Conservation (phyloP, 176 grass and related monocot species). For the Avena eriantha region DNA sequence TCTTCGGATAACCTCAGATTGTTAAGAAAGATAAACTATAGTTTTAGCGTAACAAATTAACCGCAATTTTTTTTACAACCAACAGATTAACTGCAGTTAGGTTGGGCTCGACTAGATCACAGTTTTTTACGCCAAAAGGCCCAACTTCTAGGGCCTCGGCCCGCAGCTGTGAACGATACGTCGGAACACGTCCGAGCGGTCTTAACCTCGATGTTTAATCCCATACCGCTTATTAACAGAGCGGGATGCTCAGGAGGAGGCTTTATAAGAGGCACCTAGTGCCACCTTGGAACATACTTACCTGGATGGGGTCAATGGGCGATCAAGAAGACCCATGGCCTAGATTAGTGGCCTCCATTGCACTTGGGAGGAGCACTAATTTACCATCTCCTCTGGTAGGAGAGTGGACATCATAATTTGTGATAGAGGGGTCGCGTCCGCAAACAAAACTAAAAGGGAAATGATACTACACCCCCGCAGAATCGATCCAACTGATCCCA, state of each 20-base stretch:
- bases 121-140: neutral
- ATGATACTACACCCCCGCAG: too few relatives aligned
- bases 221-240: neutral
- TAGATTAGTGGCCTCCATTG: neutral
- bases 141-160: neutral
- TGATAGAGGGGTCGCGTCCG: conserved; percentile 24
- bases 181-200: neutral
- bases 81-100: too few relatives aligned
- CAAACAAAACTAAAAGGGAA: too few relatives aligned
- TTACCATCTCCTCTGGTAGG: conserved; percentile 37
- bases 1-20: too few relatives aligned
- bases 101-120: too few relatives aligned
- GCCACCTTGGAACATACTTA: neutral
- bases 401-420: conserved; percentile 51
- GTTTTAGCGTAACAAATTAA: too few relatives aligned
- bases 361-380: neutral
- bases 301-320: neutral
- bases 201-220: neutral
- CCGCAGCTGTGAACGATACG: too few relatives aligned
- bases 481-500: too few relatives aligned
- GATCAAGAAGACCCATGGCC: neutral
- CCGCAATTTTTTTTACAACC: too few relatives aligned
- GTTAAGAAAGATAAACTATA: too few relatives aligned
- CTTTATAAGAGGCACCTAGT: neutral
- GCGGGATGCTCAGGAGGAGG: too few relatives aligned